phyloP scores from a whole-genome alignment of 2,329 filamentous ascomycete genomes.

The Monosporascus ibericus region DNA sequence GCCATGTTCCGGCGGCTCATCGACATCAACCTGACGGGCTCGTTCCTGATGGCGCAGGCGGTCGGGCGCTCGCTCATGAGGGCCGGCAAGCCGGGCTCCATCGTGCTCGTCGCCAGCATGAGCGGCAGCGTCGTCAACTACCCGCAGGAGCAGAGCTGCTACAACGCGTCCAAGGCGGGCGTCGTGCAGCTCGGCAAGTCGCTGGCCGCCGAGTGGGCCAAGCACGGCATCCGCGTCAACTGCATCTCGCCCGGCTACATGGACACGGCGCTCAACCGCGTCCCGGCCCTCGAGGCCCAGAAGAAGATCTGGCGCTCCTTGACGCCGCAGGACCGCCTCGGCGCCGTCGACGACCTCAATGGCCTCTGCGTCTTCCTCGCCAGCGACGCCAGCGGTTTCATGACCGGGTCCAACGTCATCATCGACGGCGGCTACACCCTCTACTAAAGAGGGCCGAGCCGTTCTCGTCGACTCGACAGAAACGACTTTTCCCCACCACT shows the following conservation, averaged over 20 bases:
- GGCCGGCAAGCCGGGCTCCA: conserved; percentile 63
- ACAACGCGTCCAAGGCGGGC: conserved; percentile 79
- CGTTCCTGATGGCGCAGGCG: conserved; percentile 71
- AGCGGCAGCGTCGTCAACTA: conserved; percentile 81
- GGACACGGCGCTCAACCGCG: conserved; percentile 76
- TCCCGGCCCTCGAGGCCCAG: conserved; percentile 70
- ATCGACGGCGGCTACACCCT: conserved; percentile 67
- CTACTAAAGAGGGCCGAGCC: conserved; percentile 34
- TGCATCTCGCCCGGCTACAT: conserved; percentile 82
- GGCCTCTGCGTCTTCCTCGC: conserved; percentile 71
- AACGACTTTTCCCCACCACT: too few species aligned
- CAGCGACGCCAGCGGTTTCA: conserved; percentile 65
- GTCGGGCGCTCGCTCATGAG: conserved; percentile 68
- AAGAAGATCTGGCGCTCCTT: conserved; percentile 74
- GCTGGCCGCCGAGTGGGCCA: conserved; percentile 78
- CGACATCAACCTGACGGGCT: conserved; percentile 76
- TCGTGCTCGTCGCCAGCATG: conserved; percentile 75
- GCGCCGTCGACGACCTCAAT: conserved; percentile 70
- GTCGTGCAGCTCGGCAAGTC: conserved; percentile 75
- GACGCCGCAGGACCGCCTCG: conserved; percentile 68
- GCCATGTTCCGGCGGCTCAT: conserved; percentile 73
- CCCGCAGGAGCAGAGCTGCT: conserved; percentile 76
- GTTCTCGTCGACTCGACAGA: too few species aligned
- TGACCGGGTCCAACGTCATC: conserved; percentile 70
- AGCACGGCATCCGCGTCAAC: conserved; percentile 76